Percentiles rank a stretch among this genome's conserved stretches.
phyloP scores from a whole-genome alignment of 2,329 filamentous ascomycete species.

The Verticillium dahliae region DNA sequence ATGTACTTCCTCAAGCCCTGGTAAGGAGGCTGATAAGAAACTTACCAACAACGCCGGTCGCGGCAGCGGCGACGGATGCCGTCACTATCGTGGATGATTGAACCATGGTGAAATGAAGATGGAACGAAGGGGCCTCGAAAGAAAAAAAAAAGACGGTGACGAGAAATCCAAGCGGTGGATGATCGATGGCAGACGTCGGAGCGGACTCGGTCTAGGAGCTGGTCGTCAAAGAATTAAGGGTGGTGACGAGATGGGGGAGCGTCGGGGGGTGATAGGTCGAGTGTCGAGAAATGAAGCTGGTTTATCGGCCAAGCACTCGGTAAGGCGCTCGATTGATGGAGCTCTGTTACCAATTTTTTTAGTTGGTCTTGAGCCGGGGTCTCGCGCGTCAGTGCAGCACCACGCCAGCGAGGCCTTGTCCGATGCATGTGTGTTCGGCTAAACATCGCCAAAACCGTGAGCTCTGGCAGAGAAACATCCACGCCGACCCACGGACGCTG shows the following conservation, averaged over 20 bases:
- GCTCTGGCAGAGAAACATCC: not conserved
- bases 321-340: constrained; percentile 2
- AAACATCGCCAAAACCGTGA: not conserved
- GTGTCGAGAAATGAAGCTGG: constrained; percentile 5
- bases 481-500: not conserved
- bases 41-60: constrained; percentile 54
- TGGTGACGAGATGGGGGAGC: constrained; percentile 1
- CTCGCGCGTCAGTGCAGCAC: not conserved
- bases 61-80: constrained; percentile 54
- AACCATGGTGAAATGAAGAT: constrained; percentile 25
- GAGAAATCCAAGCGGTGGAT: not conserved
- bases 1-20: not conserved
- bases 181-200: not conserved
- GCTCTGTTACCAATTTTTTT: constrained; percentile 15
- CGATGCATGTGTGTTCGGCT: not conserved
- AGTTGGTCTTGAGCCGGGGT: constrained; percentile 2
- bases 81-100: constrained; percentile 51
- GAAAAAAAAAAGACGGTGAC: not conserved
- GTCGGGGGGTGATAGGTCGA: constrained; percentile 6
- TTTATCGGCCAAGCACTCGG: not conserved
- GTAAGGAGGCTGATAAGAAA: constrained; percentile 5
- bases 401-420: not conserved
- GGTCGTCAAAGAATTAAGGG: not conserved
- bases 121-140: not conserved
- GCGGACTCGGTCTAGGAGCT: constrained; percentile 1